Conservation (phyloP, 305 asterid genomes). For the Fraxinus dipetala region DNA sequence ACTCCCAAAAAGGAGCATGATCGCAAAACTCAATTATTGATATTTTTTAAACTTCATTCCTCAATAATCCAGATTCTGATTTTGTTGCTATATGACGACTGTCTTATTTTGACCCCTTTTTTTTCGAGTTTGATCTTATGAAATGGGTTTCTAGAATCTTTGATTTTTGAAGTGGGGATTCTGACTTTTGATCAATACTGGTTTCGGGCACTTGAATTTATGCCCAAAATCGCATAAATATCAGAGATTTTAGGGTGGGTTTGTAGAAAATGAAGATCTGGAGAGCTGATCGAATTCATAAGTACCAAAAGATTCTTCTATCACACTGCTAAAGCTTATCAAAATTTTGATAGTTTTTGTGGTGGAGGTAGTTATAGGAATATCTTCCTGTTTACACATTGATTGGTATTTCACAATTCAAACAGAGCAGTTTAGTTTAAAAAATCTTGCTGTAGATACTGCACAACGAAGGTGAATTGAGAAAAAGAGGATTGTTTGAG, state of each 20-base stretch:
- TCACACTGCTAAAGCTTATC: too few relatives aligned
- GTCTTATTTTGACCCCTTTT: neutral
- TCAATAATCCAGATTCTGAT: neutral
- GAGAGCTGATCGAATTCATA: constrained; percentile 31
- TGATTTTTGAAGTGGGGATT: too few relatives aligned
- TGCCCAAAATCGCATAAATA: constrained; percentile 3
- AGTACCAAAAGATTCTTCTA: constrained; percentile 40
- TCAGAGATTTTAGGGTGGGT: neutral
- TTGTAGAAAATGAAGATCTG: constrained; percentile 55
- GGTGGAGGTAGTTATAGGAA: too few relatives aligned
- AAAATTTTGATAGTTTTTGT: too few relatives aligned
- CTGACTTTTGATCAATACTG: too few relatives aligned
- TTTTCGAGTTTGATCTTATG: neutral
- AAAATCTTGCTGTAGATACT: too few relatives aligned
- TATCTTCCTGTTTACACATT: too few relatives aligned
- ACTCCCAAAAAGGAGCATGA: neutral
- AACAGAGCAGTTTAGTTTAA: too few relatives aligned
- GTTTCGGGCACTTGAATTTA: constrained; percentile 6
- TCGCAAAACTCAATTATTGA: neutral
- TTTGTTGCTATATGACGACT: constrained; percentile 17
- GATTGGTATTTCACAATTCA: too few relatives aligned
- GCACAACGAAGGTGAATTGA: too few relatives aligned
- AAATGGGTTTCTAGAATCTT: neutral
- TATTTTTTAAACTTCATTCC: neutral
- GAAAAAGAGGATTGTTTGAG: too few relatives aligned